Conservation (phyloP, 1,139 yeast species). For the Kazachstania sp. region DNA sequence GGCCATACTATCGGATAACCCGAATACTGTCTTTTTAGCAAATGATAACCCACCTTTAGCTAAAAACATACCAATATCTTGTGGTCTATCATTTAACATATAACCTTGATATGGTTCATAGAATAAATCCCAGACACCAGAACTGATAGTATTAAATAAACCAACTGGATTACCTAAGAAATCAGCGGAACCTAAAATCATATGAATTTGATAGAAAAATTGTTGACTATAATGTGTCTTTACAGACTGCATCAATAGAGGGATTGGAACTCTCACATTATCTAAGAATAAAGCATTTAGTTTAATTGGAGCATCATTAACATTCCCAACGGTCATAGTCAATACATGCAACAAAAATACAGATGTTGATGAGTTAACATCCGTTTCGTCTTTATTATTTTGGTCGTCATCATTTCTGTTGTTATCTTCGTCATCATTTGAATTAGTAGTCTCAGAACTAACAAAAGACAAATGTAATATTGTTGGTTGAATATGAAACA, state of each 20-base stretch:
- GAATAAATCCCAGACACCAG: slow-evolving; percentile 93
- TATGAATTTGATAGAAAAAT: slow-evolving; percentile 84
- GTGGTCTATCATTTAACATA: slow-evolving; percentile 88
- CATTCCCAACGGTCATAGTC: slow-evolving; percentile 95
- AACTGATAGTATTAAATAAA: slow-evolving; percentile 79
- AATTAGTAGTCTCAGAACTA: slow-evolving; percentile 66
- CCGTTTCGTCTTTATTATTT: slow-evolving; percentile 27
- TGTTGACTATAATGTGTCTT: slow-evolving; percentile 88
- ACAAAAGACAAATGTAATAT: slow-evolving; percentile 85
- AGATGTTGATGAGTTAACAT: slow-evolving; percentile 44
- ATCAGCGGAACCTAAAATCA: slow-evolving; percentile 92
- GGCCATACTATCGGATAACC: slow-evolving; percentile 86
- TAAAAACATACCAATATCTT: slow-evolving; percentile 86
- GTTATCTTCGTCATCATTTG: slow-evolving; percentile 37
- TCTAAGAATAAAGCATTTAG: slow-evolving; percentile 82
- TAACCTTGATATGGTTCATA: slow-evolving; percentile 97
- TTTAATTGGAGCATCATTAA: slow-evolving; percentile 92
- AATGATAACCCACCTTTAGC: slow-evolving; percentile 96
- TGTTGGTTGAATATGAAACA: slow-evolving; percentile 85
- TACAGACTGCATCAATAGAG: slow-evolving; percentile 61
- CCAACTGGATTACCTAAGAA: slow-evolving; percentile 97
- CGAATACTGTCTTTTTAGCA: slow-evolving; percentile 89
- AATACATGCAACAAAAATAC: slow-evolving; percentile 74
- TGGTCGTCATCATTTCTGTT: slow-evolving; percentile 5
- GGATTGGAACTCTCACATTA: slow-evolving; percentile 79